A percentile compares a stretch with the other conserved stretches of the same genome.
phyloP scores from a whole-genome alignment of 2,329 filamentous ascomycete species.

The Annulohypoxylon truncatum region DNA sequence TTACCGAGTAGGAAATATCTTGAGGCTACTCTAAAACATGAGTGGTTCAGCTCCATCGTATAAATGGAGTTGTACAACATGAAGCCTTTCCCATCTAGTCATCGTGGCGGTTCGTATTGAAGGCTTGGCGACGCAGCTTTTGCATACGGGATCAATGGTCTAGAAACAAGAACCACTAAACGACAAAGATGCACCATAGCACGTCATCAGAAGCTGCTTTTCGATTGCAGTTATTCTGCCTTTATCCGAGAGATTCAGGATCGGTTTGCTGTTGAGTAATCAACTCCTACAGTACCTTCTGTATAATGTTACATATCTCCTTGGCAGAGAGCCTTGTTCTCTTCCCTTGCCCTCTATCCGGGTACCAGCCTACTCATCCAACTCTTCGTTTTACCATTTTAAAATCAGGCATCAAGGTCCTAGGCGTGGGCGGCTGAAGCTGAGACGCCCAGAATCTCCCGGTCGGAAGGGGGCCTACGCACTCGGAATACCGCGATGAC shows the following conservation, averaged over 20 bases:
- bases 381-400: neutral
- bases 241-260: slow-evolving; percentile 13
- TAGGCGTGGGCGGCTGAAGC: neutral
- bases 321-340: slow-evolving; percentile 14
- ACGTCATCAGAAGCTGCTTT: slow-evolving; percentile 22
- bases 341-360: neutral
- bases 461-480: slow-evolving; percentile 28
- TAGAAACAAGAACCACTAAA: slow-evolving; percentile 17
- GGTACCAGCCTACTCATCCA: neutral
- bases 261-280: neutral
- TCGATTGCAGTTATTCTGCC: slow-evolving; percentile 1
- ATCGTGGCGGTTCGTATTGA: slow-evolving; percentile 35
- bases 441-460: neutral
- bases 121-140: slow-evolving; percentile 36
- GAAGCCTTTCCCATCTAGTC: slow-evolving; percentile 22
- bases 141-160: slow-evolving; percentile 22
- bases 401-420: neutral
- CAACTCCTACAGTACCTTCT: neutral
- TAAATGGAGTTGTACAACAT: slow-evolving; percentile 29
- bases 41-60: slow-evolving; percentile 14
- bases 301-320: slow-evolving; percentile 3
- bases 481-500: slow-evolving; percentile 33
- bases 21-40: neutral
- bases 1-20: neutral
- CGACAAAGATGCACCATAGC: slow-evolving; percentile 26